Base-by-base conservation (phyloP, 352 stramenopile genomes). In the Phytophthora vignae region DNA sequence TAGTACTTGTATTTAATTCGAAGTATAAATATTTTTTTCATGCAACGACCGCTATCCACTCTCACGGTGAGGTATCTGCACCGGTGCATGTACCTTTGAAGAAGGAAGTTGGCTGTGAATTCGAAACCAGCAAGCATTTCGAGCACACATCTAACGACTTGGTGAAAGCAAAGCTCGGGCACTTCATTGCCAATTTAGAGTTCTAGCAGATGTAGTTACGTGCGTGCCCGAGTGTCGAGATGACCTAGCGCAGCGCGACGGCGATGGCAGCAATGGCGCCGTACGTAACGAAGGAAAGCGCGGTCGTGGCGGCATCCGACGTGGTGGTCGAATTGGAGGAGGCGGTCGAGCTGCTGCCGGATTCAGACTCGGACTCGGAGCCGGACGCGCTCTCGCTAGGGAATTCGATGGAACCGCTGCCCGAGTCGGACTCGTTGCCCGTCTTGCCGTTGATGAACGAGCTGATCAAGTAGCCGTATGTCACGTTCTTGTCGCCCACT, bases 371-470 rank as follows among this genome's bases (percentile, higher is more conserved):
- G 29, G 65, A 64, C 22, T 58, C 61, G 2, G 72, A 76, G n/a
- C 61, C 71, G 1, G 70, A 77, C 10, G 29, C 74, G 19, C 60
- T 72, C 0, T 65, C 57, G 22, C 64, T 75, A 15, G 55, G 6
- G n/a, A 5, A 4, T 46, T 68, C 62, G 25, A 50, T 31, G 2
- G 69, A 74, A 6, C 61, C 69, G 55, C 68, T 86, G 29, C 2
- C 61, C 1, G 71, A 73, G 38, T 72, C 74, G 5, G 73, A 73
- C 60, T 90, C 76, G 67, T 93, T 93, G 52, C 82, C 81, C 1
- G 79, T 90, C 60, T 87, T 83, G 31, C 85, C 85, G 17, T 72
- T 76, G 12, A 91, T 71, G 44, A 91, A 74, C 9, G 74, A 58
- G 44, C 77, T 78, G 55, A 93, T 77, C 44, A 93, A 72, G 15